Base-by-base conservation (phyloP, 768 basidiomycete species). In the Hysterangium stoloniferum region DNA sequence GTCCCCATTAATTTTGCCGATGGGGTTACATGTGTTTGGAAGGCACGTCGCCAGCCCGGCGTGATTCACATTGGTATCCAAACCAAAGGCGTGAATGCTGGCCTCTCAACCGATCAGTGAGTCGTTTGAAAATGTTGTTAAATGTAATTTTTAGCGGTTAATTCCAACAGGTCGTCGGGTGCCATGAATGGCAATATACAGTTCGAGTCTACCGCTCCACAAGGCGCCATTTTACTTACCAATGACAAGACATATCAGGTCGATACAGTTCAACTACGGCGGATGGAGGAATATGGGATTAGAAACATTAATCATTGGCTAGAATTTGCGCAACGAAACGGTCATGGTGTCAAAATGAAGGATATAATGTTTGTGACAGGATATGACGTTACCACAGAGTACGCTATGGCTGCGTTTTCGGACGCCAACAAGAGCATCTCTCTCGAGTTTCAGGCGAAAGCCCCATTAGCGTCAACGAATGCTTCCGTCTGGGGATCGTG, bases 211-310 rank as follows among this genome's bases (percentile, higher is more conserved):
- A 31, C 44, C 15, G 22, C 15, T 17, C 1, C 1, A 9, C 29
- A 29, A 13, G 44, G 44, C 2, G 44, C 44, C 9, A 45, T 45
- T 27, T 45, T 45, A 33, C 4, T 45, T 2, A 45, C 44, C n/a
- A 45, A 45, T 3, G 6, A 45, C 31, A 32, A 33, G 15, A 45
- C 44, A 12, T 45, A 29, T 19, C 17, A 31, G 6, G 44, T 31
- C 11, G 44, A 45, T 19, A 31, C 29, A 12, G 44, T n/a, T 12
- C 12, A 31, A 33, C 6, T 32, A n/a, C 28, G 28, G 28, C 31
- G 25, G 4, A n/a, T 45, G 15, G 13, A 45, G 17, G 29, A 45
- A 3, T 45, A 45, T 19, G 6, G 29, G 44, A 4, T 28, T 17
- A 13, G 28, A 33, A 27, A 45, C 20, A 4, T 13, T 11, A 13